A percentile compares a stretch with the other conserved stretches of the same genome.
Conservation (phyloP, 2,329 filamentous ascomycete genomes). For the Epichloe scottii region DNA sequence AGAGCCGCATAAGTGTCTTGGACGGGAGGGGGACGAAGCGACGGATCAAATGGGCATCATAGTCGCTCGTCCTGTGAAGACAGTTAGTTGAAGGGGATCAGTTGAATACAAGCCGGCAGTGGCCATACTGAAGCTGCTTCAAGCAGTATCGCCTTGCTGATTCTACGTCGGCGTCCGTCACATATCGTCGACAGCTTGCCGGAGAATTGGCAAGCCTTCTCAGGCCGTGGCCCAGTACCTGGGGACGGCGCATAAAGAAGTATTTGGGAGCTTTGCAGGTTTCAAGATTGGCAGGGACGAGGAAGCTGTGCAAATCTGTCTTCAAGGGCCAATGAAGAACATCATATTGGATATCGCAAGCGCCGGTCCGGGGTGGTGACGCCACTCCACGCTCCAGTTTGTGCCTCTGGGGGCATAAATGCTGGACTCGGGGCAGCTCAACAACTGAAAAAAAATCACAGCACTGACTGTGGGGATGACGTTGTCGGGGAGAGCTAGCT, state of each 20-base stretch:
- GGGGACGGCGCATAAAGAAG: conserved; percentile 26
- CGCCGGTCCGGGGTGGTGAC: background rate
- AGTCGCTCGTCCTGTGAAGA: conserved; percentile 61
- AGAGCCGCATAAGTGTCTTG: conserved; percentile 82
- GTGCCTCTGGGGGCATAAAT: background rate
- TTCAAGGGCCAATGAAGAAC: conserved; percentile 8
- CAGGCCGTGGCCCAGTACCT: conserved; percentile 24
- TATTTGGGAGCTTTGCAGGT: background rate
- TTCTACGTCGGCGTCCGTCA: conserved; percentile 38
- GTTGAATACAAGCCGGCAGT: no score
- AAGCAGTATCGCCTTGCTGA: conserved; percentile 42
- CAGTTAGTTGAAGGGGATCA: conserved; percentile 4
- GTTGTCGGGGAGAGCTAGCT: conserved; percentile 3
- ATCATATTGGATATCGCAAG: conserved; percentile 6
- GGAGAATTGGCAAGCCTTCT: conserved; percentile 20
- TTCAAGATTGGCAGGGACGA: background rate
- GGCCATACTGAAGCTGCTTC: conserved; percentile 35
- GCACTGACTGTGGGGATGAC: no score
- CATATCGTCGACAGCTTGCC: conserved; percentile 26
- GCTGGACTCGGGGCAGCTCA: background rate
- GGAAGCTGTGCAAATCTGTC: background rate
- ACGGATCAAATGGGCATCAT: conserved; percentile 74
- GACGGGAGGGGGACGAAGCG: conserved; percentile 68
- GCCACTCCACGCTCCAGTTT: background rate
- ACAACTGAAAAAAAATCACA: background rate